Conservation (phyloP, 129 eudicot species). For the Flaveria robusta region DNA sequence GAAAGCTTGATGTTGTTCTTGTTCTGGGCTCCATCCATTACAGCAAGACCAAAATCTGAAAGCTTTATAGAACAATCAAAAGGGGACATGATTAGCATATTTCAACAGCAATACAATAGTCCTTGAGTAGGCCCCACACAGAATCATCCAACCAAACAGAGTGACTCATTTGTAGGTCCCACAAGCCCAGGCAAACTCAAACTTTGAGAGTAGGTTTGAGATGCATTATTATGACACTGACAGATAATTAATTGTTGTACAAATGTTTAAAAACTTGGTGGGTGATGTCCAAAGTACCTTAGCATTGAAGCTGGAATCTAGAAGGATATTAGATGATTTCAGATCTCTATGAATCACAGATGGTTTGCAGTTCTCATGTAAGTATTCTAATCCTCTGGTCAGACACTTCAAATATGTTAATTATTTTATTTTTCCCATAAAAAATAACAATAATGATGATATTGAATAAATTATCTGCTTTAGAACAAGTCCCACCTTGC, state of each 20-base stretch:
- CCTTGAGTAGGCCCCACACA: background rate
- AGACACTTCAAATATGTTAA: conserved; percentile 45
- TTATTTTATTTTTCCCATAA: conserved; percentile 13
- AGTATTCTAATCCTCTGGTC: conserved; percentile 69
- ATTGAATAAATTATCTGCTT: conserved; percentile 17
- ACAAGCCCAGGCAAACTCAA: background rate
- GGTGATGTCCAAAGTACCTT: conserved; percentile 52
- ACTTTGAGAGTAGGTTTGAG: conserved; percentile 31
- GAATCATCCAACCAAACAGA: background rate
- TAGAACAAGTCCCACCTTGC: conserved; percentile 54
- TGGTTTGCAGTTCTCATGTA: conserved; percentile 78
- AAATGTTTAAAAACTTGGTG: conserved; percentile 12
- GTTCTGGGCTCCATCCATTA: conserved; percentile 60
- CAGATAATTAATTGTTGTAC: conserved; percentile 33
- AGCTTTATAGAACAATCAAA: conserved; percentile 41
- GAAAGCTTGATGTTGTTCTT: conserved; percentile 69
- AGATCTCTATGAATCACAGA: conserved; percentile 85
- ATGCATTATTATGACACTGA: conserved; percentile 30
- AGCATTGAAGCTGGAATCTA: conserved; percentile 70
- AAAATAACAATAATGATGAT: conserved; percentile 25
- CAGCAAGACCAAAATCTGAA: conserved; percentile 86
- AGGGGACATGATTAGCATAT: background rate
- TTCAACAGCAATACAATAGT: background rate
- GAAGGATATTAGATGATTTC: conserved; percentile 85
- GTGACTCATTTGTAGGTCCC: background rate